Evolutionary conservation across 495 filamentous ascomycete species (phyloP).

Genomic region (Apiosordaria backusii): DNA sequence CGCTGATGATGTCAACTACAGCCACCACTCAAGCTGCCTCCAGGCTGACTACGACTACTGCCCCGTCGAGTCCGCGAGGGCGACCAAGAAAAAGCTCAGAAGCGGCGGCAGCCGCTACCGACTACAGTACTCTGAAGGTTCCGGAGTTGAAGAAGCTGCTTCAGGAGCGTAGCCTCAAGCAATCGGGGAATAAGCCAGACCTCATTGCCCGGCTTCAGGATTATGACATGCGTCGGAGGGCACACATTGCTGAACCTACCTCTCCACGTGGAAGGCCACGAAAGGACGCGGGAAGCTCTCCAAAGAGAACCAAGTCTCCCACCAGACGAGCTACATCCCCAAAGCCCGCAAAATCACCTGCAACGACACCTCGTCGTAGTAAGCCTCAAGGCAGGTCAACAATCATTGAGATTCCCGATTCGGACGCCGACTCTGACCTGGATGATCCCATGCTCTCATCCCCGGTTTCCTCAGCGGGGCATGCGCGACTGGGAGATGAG

Average conservation of each 20-base stretch:
- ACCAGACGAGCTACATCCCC: conserved; percentile 17
- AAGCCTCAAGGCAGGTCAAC: conserved; percentile 25
- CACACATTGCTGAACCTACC: background rate
- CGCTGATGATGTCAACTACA: conserved; percentile 18
- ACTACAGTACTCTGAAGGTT: conserved; percentile 1
- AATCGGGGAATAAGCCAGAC: conserved; percentile 1
- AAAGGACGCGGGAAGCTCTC: conserved; percentile 16
- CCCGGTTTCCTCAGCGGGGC: conserved; percentile 33
- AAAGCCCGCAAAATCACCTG: background rate
- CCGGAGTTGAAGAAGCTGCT: conserved; percentile 7
- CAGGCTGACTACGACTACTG: background rate
- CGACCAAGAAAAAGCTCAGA: conserved; percentile 40
- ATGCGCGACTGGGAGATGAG: conserved; percentile 22
- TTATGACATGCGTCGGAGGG: background rate
- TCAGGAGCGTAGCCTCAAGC: background rate
- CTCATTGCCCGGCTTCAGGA: conserved; percentile 6
- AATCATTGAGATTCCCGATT: conserved; percentile 62
- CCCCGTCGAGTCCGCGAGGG: conserved; percentile 40
- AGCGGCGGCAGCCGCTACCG: background rate
- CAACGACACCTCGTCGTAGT: conserved; percentile 20
- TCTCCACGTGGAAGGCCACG: conserved; percentile 23
- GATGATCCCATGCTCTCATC: conserved; percentile 30
- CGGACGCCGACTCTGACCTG: conserved; percentile 60
- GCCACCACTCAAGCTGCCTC: conserved; percentile 14
- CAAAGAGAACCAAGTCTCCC: conserved; percentile 12